Base-by-base conservation (phyloP, 2,329 filamentous ascomycete species). In the Exophiala dermatitidis region DNA sequence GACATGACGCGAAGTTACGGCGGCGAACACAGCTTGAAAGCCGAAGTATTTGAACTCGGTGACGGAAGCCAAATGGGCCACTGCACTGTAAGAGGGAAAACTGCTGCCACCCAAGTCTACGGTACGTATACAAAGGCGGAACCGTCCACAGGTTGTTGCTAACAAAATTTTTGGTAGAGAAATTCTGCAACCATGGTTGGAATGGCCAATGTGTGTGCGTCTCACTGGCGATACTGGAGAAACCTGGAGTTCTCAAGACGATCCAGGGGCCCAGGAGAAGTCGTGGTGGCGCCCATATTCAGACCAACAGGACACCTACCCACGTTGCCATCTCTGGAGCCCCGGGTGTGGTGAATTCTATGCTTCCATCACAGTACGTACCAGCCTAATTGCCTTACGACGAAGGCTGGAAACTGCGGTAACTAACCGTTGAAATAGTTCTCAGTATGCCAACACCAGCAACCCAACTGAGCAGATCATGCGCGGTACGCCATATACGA, bases 1-100 rank as follows among this genome's bases (percentile, higher is more conserved):
- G 61, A 63, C 46, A 61, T 61, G 48, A 59, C 59, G 4, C 34
- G 57, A 41, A 49, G 38, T 12, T 47, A 57, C 3, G 57, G 57
- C 36, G 57, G 57, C 10, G 51, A 57, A 50, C 57, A 59, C 33
- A 57, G 53, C 46, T 40, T 59, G 40, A 59, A 59, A 46, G 57
- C 57, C 10, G 54, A 59, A 46, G 57, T 59, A 3, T 59, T 59
- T 45, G 47, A 45, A 32, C 42, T 51, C 10, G 31, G 46, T 3
- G 52, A 59, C 34, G 57, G 57, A 38, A 52, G 49, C 32, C 57
- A 59, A 47, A 33, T 59, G 51, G 57, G 57, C 6, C 57, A 59
- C 48, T 59, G 57, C 43, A 59, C 57, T 29, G 54, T 59, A 46
- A 59, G 57, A 46, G 57, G 57, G 5, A 54, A 34, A 34, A 37